These are phyloP conservation scores for Triangularia verruculosa DNA, from an alignment of 2,329 filamentous ascomycete genomes.

Conservation along the genomic window DNA sequence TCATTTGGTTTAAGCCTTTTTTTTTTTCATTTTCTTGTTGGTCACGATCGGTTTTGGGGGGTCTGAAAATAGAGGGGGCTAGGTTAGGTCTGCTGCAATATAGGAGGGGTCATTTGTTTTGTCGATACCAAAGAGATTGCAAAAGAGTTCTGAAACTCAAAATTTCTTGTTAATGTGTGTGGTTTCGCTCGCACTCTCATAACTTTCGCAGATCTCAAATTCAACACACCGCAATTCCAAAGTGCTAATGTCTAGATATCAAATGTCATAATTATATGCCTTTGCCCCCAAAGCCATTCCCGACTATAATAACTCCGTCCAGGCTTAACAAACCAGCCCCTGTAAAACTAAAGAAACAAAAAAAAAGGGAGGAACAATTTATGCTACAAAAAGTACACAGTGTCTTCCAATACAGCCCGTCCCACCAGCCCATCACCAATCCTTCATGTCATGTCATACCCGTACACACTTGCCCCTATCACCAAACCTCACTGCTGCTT, in stretches of 20 bases:
- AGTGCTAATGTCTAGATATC: neutral
- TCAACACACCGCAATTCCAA: neutral
- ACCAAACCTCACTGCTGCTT: conserved; percentile 43
- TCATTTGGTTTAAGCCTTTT: conserved; percentile 65
- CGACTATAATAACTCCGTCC: neutral
- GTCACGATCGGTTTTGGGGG: too few species aligned
- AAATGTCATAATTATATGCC: neutral
- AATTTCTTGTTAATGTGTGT: neutral
- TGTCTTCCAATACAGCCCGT: conserved; percentile 12
- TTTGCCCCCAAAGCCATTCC: neutral
- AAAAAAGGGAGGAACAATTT: conserved; percentile 8
- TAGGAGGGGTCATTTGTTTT: neutral
- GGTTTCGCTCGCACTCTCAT: neutral
- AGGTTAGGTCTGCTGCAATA: too few species aligned
- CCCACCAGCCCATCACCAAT: neutral
- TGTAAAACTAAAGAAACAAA: neutral
- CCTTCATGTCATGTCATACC: neutral
- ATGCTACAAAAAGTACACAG: conserved; percentile 14
- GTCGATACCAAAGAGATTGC: neutral
- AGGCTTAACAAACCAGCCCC: neutral
- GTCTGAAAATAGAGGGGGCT: neutral
- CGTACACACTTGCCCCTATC: conserved; percentile 35
- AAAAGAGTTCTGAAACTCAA: conserved; percentile 3
- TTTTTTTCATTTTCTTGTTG: neutral
- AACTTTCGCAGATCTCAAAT: too few species aligned